A percentile compares a stretch with the other conserved stretches of the same genome.
These are phyloP conservation scores for Didymella pinodella DNA, from an alignment of 2,329 filamentous ascomycete genomes.

Conservation along the genomic window DNA sequence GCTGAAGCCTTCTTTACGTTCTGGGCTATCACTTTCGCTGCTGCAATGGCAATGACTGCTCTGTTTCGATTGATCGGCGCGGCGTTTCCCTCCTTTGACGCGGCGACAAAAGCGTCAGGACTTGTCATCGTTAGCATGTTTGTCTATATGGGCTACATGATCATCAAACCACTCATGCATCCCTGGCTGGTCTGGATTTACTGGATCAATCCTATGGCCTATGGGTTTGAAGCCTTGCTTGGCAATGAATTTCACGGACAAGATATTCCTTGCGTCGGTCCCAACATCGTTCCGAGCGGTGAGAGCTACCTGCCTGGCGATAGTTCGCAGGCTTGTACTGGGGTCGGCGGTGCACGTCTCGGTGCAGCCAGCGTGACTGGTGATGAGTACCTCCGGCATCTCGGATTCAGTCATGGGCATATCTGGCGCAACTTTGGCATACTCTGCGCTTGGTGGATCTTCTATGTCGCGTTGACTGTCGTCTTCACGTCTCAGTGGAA, in stretches of 20 bases:
- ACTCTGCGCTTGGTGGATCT: conserved; percentile 52
- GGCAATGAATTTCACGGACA: neutral
- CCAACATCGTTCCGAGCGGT: neutral
- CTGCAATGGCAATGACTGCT: conserved; percentile 69
- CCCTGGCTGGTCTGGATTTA: conserved; percentile 83
- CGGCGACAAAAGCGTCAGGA: conserved; percentile 61
- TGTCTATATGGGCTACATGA: conserved; percentile 65
- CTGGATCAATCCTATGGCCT: conserved; percentile 78
- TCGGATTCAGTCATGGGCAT: conserved; percentile 19
- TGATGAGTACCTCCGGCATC: conserved; percentile 61
- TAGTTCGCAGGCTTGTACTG: neutral
- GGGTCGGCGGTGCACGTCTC: neutral
- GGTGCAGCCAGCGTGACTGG: conserved; percentile 59
- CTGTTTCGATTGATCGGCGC: conserved; percentile 79
- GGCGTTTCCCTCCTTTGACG: conserved; percentile 66
- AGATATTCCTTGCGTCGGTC: neutral
- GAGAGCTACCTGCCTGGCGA: neutral
- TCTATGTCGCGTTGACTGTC: conserved; percentile 63
- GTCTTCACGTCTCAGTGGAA: conserved; percentile 55
- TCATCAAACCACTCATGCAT: conserved; percentile 68
- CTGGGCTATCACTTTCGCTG: conserved; percentile 68
- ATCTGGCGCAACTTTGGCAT: conserved; percentile 55
- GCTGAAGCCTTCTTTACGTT: conserved; percentile 82
- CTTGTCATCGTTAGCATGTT: conserved; percentile 62
- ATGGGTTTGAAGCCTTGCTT: conserved; percentile 63